Evolutionary conservation across 768 basidiomycete genomes (phyloP).

Genomic region (Boletus reticuloceps): DNA sequence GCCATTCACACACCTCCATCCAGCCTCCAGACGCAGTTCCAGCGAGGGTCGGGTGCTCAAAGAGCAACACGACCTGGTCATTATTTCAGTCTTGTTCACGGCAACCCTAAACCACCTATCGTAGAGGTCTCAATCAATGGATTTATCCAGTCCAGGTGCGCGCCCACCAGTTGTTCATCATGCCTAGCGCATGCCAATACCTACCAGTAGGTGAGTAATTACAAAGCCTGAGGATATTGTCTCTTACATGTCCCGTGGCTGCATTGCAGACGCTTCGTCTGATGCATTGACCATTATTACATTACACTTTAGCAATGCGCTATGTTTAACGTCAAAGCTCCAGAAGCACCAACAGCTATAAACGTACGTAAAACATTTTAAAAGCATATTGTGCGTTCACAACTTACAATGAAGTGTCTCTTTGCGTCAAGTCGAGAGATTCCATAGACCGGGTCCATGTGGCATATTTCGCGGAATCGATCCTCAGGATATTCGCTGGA

Average conservation of each 20-base stretch:
- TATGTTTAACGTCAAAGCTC: conserved; percentile 38
- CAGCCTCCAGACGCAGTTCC: conserved; percentile 50
- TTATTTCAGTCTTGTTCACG: conserved; percentile 36
- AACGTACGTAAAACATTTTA: neutral
- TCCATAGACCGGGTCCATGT: conserved; percentile 45
- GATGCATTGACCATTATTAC: conserved; percentile 50
- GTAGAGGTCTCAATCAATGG: neutral
- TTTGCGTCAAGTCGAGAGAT: conserved; percentile 44
- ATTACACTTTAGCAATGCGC: conserved; percentile 32
- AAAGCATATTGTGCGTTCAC: neutral
- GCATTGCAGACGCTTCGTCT: conserved; percentile 51
- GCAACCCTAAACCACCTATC: conserved; percentile 57
- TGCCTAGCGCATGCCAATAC: conserved; percentile 54
- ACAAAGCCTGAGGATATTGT: neutral
- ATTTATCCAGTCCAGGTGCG: neutral
- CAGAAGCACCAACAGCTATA: conserved; percentile 60
- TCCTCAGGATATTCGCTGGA: conserved; percentile 49
- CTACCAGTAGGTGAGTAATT: conserved; percentile 12
- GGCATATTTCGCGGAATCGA: conserved; percentile 38
- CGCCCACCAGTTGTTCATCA: conserved; percentile 53
- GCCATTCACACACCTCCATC: conserved; percentile 45
- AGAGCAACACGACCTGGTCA: conserved; percentile 32
- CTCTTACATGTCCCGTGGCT: conserved; percentile 51
- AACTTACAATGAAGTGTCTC: conserved; percentile 47
- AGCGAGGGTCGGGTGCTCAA: conserved; percentile 59